Percentiles rank a stretch among this genome's conserved stretches.
Conservation (phyloP, 768 basidiomycete genomes). For the Lentinus tigrinus region DNA sequence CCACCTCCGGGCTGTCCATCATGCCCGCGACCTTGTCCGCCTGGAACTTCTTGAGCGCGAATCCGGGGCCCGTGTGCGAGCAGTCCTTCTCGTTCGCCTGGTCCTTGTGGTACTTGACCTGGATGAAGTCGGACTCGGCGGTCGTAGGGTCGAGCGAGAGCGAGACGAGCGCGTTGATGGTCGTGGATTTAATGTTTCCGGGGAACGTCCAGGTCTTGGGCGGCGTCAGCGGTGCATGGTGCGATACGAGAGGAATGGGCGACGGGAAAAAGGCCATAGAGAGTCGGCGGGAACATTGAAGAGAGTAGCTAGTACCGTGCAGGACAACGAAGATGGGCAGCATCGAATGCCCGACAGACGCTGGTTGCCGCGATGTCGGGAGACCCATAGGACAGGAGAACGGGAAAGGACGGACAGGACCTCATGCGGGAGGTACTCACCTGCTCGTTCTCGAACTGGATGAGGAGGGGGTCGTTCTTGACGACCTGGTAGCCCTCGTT, state of each 20-base stretch:
- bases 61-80: constrained; percentile 40
- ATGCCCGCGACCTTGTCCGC: constrained; percentile 26
- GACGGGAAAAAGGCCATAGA: too few relatives aligned
- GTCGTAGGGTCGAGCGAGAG: constrained; percentile 39
- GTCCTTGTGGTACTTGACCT: constrained; percentile 37
- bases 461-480: constrained; percentile 35
- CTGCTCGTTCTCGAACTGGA: constrained; percentile 46
- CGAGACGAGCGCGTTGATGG: constrained; percentile 42
- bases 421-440: constrained; percentile 18
- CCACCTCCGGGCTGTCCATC: constrained; percentile 26
- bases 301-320: too few relatives aligned
- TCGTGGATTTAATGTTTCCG: constrained; percentile 35
- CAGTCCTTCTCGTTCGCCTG: constrained; percentile 45
- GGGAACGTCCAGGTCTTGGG: constrained; percentile 39
- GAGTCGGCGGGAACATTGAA: too few relatives aligned
- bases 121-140: constrained; percentile 40
- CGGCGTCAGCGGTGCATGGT: too few relatives aligned
- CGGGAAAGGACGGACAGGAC: too few relatives aligned
- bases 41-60: constrained; percentile 42
- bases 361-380: too few relatives aligned
- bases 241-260: not conserved
- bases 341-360: too few relatives aligned
- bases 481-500: constrained; percentile 38
- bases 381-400: too few relatives aligned
- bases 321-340: too few relatives aligned